phyloP scores from a whole-genome alignment of 169 alveolate species.

The Theileria sp. region DNA sequence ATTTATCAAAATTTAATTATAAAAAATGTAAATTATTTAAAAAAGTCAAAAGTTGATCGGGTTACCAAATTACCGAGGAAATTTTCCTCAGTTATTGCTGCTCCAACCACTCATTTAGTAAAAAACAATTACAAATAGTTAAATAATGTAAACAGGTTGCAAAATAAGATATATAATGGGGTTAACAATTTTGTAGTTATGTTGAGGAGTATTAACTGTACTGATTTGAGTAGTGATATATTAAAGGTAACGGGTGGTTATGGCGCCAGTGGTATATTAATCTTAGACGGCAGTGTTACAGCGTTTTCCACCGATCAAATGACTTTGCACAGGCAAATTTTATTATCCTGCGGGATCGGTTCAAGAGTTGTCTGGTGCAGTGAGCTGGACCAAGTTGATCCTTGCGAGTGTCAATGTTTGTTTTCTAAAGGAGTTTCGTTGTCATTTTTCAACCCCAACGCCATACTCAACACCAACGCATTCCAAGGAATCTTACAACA shows the following conservation, averaged over 20 bases:
- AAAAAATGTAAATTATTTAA: no score
- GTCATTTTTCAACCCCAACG: constrained; percentile 41
- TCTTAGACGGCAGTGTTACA: constrained; percentile 28
- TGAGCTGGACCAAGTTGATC: constrained; percentile 53
- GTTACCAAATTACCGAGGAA: no score
- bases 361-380: constrained; percentile 54
- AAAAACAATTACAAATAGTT: neutral
- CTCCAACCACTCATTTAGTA: no score
- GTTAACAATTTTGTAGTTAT: constrained; percentile 17
- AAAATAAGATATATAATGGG: no score
- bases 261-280: constrained; percentile 42
- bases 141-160: neutral
- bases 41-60: no score
- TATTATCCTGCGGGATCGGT: constrained; percentile 50
- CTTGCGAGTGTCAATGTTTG: constrained; percentile 60
- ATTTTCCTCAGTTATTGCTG: no score
- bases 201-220: constrained; percentile 12
- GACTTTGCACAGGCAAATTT: constrained; percentile 23
- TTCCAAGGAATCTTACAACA: constrained; percentile 42
- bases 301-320: constrained; percentile 53
- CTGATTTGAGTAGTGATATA: constrained; percentile 11
- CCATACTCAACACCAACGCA: constrained; percentile 30
- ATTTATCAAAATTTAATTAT: no score
- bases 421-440: constrained; percentile 40
- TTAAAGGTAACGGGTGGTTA: constrained; percentile 21